A percentile compares a stretch with the other conserved stretches of the same genome.
Conservation (phyloP, 2,329 filamentous ascomycete species). For the Diaporthe citrichinensis region DNA sequence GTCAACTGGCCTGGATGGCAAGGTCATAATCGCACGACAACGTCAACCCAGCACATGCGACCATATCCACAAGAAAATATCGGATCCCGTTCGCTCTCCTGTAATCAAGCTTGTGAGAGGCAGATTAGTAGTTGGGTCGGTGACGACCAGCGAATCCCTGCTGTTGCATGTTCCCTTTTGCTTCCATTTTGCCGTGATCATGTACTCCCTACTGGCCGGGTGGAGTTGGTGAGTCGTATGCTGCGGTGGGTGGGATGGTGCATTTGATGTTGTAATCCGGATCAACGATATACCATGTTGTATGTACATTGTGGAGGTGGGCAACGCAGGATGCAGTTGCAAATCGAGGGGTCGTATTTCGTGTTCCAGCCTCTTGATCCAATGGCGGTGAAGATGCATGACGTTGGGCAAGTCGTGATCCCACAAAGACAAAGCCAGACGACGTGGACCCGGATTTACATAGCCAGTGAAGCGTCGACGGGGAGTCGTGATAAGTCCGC, state of each 20-base stretch:
- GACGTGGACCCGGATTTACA: conserved; percentile 21
- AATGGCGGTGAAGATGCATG: conserved; percentile 13
- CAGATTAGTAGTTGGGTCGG: conserved; percentile 33
- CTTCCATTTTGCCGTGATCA: not conserved
- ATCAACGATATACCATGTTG: conserved; percentile 13
- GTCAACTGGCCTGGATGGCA: not conserved
- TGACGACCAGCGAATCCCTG: conserved; percentile 26
- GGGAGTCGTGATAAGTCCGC: conserved; percentile 21
- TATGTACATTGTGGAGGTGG: not conserved
- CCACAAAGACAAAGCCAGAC: not conserved
- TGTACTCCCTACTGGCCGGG: too few species aligned
- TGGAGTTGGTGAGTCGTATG: not conserved
- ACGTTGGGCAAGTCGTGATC: not conserved
- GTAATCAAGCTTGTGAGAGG: conserved; percentile 32
- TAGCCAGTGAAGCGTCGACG: conserved; percentile 12
- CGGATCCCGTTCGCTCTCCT: conserved; percentile 27
- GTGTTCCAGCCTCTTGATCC: not conserved
- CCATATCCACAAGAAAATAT: conserved; percentile 30
- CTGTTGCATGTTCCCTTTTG: conserved; percentile 27
- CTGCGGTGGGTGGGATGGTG: not conserved
- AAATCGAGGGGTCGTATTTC: conserved; percentile 1
- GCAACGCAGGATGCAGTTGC: not conserved
- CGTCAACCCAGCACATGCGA: conserved; percentile 3
- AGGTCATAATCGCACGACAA: not conserved
- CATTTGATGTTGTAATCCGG: not conserved